Conservation (phyloP, 495 filamentous ascomycete genomes). For the Xylaria grammica region DNA sequence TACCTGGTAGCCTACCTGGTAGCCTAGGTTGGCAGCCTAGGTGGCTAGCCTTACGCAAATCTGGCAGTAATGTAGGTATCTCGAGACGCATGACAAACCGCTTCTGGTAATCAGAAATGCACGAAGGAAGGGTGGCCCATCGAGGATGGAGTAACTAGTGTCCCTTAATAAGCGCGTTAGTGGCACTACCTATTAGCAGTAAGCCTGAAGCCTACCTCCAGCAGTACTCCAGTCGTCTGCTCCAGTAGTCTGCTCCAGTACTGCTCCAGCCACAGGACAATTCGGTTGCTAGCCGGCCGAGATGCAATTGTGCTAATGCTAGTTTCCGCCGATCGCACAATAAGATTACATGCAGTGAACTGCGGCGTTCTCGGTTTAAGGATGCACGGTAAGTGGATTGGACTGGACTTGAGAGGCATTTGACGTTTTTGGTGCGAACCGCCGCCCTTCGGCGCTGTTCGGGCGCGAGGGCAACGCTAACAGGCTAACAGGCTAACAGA, state of each 20-base stretch:
- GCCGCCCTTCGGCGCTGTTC: no score
- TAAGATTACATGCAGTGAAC: slow-evolving; percentile 17
- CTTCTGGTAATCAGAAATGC: slow-evolving; percentile 1
- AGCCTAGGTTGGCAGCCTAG: no score
- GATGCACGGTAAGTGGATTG: not conserved
- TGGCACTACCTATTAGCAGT: not conserved
- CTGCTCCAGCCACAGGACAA: slow-evolving; percentile 5
- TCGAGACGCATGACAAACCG: slow-evolving; percentile 6
- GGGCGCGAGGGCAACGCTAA: no score
- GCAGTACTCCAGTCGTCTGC: no score
- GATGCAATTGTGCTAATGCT: slow-evolving; percentile 19
- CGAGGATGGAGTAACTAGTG: slow-evolving; percentile 5
- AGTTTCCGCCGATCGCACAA: slow-evolving; percentile 24
- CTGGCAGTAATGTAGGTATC: slow-evolving; percentile 11
- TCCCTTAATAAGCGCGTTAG: slow-evolving; percentile 16
- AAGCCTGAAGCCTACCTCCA: not conserved
- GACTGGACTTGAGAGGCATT: no score
- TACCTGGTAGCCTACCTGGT: no score
- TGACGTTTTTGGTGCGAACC: no score
- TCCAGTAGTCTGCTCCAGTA: no score
- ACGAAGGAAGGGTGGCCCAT: slow-evolving; percentile 2
- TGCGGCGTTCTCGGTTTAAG: not conserved
- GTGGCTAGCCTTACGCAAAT: slow-evolving; percentile 19
- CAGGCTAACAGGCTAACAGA: no score
- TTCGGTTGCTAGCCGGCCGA: slow-evolving; percentile 26